Conservation (phyloP, 257 asterid genomes). For the Misopates orontium region DNA sequence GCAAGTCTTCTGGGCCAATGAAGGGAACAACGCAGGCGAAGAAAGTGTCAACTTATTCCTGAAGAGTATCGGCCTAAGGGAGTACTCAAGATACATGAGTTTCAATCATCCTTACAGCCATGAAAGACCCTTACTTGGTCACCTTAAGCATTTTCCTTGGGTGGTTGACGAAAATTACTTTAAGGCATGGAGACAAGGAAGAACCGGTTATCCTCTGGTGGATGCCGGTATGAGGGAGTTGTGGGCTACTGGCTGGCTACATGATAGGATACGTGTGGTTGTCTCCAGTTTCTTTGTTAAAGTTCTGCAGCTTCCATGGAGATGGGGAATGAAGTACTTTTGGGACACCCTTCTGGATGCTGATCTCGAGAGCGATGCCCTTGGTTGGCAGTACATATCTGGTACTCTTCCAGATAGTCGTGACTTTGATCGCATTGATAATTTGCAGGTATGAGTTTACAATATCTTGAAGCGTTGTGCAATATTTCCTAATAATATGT, state of each 20-base stretch:
- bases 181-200: constrained; percentile 93
- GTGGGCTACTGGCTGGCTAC: constrained; percentile 98
- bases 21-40: constrained; percentile 82
- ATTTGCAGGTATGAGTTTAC: constrained; percentile 67
- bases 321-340: constrained; percentile 98
- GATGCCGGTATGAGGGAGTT: constrained; percentile 98
- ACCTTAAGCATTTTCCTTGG: constrained; percentile 82
- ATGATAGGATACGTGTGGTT: constrained; percentile 84
- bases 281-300: constrained; percentile 94
- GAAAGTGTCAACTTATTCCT: constrained; percentile 91
- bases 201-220: constrained; percentile 92
- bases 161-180: constrained; percentile 78
- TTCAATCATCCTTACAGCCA: constrained; percentile 95
- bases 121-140: constrained; percentile 84
- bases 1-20: constrained; percentile 89
- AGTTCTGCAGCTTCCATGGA: constrained; percentile 93
- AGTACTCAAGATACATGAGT: constrained; percentile 88
- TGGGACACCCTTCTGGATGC: constrained; percentile 96
- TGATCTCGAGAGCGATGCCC: constrained; percentile 95
- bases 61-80: constrained; percentile 87
- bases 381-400: constrained; percentile 94
- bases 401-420: constrained; percentile 91
- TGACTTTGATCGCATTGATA: constrained; percentile 80
- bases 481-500: too few species aligned
- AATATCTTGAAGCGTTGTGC: neutral